Evolutionary conservation across 768 basidiomycete genomes (phyloP).

Genomic region (Cantharellus cinnabarinus): DNA sequence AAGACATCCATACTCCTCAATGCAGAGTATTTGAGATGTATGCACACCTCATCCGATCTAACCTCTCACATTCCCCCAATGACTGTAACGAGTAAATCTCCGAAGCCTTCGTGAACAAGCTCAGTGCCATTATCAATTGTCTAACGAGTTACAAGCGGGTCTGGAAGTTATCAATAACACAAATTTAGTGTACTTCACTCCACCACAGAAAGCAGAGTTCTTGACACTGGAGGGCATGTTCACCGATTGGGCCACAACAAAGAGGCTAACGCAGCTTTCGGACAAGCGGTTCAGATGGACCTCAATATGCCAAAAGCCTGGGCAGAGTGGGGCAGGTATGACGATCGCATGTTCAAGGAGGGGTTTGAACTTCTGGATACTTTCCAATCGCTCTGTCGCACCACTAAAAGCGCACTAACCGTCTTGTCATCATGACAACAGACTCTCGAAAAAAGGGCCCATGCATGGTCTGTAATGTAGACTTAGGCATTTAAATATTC

Average conservation of each 20-base stretch:
- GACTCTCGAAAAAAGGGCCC: no score
- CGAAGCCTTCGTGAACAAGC: conserved; percentile 96
- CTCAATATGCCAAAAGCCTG: conserved; percentile 89
- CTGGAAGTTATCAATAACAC: conserved; percentile 99
- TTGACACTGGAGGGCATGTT: conserved; percentile 99
- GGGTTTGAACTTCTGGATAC: no score
- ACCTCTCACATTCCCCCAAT: conserved; percentile 76
- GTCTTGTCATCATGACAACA: no score
- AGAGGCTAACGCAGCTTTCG: conserved; percentile 81
- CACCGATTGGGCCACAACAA: conserved; percentile 66
- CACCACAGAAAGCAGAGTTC: conserved; percentile 90
- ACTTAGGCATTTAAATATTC: no score
- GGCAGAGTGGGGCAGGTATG: conserved; percentile 95
- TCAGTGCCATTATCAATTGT: conserved; percentile 91
- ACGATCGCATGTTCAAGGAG: conserved; percentile 85
- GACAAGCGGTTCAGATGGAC: conserved; percentile 90
- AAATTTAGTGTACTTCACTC: conserved; percentile 94
- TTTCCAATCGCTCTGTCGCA: no score
- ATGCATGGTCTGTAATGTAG: no score
- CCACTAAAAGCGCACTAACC: no score
- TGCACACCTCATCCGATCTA: conserved; percentile 69
- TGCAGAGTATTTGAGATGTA: conserved; percentile 95
- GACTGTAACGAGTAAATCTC: conserved; percentile 99
- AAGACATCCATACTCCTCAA: conserved; percentile 83
- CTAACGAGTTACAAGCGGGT: conserved; percentile 80